Evolutionary conservation across 208 protist genomes (phyloP).

Genomic region (Leptomonas pyrrhocoris): DNA sequence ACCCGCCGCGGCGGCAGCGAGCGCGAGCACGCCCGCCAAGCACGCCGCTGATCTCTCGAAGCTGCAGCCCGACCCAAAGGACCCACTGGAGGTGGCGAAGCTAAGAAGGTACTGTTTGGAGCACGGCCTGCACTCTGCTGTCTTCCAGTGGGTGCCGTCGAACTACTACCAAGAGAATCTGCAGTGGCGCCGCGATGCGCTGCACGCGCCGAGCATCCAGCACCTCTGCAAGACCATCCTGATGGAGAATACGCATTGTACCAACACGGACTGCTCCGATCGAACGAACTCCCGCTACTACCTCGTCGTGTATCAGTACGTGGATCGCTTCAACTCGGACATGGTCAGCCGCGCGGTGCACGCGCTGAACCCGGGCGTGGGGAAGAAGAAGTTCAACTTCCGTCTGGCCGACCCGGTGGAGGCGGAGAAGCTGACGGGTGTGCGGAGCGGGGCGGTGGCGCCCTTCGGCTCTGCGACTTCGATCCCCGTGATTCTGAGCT

Average conservation of each 20-base stretch:
- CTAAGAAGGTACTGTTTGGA: constrained; percentile 60
- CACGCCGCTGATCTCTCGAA: constrained; percentile 27
- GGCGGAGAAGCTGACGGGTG: constrained; percentile 67
- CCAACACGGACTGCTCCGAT: constrained; percentile 57
- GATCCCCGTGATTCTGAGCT: constrained; percentile 81
- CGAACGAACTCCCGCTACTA: constrained; percentile 84
- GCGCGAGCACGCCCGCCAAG: background rate
- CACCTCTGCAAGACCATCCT: constrained; percentile 94
- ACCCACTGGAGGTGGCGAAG: constrained; percentile 66
- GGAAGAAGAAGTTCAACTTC: constrained; percentile 92
- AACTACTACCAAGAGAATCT: constrained; percentile 88
- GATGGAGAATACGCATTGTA: constrained; percentile 93
- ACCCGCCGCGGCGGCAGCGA: background rate
- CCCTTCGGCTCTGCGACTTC: constrained; percentile 55
- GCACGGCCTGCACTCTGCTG: constrained; percentile 47
- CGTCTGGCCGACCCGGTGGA: constrained; percentile 62
- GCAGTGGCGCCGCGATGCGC: constrained; percentile 80
- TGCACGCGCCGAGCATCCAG: constrained; percentile 71
- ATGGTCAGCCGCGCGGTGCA: constrained; percentile 61
- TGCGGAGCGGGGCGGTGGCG: constrained; percentile 71
- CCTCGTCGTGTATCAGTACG: constrained; percentile 84
- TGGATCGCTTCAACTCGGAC: constrained; percentile 80
- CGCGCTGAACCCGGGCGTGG: constrained; percentile 71
- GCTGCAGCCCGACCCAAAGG: constrained; percentile 62
- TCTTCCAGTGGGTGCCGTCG: constrained; percentile 86